These are phyloP conservation scores for Talaromyces sp. DNA, from an alignment of 2,329 filamentous ascomycete species.

Conservation along the genomic window DNA sequence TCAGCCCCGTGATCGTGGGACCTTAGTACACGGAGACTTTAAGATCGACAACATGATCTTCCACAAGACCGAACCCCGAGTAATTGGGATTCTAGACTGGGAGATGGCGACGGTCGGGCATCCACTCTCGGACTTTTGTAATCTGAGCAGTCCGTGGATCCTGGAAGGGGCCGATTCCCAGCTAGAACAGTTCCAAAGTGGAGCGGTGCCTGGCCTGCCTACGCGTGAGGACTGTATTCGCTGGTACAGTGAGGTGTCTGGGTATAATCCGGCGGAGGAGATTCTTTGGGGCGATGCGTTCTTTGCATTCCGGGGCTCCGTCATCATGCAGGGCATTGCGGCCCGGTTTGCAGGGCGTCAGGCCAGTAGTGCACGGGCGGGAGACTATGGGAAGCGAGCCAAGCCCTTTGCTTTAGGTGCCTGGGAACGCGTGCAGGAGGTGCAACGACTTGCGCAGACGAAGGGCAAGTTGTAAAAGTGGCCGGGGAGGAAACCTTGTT, in stretches of 20 bases:
- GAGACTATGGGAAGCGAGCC: constrained; percentile 69
- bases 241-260: constrained; percentile 69
- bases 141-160: constrained; percentile 60
- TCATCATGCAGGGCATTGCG: constrained; percentile 87
- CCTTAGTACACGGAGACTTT: constrained; percentile 91
- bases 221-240: constrained; percentile 59
- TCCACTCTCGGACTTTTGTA: constrained; percentile 86
- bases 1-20: constrained; percentile 76
- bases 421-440: constrained; percentile 69
- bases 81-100: constrained; percentile 96
- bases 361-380: constrained; percentile 84
- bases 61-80: constrained; percentile 81
- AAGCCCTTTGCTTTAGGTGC: constrained; percentile 74
- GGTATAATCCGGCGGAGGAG: constrained; percentile 67
- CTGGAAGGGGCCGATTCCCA: constrained; percentile 39
- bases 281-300: constrained; percentile 68
- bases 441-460: constrained; percentile 40
- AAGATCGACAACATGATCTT: constrained; percentile 93
- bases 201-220: constrained; percentile 68
- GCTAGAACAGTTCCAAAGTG: constrained; percentile 60
- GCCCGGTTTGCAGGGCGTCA: constrained; percentile 82
- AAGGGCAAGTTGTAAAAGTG: constrained; percentile 48
- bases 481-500: too few relatives aligned
- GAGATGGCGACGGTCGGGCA: constrained; percentile 99
- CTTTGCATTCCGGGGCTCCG: constrained; percentile 59